Conservation (phyloP, 2,329 filamentous ascomycete genomes). For the Arthrobotrys sphaeroides region DNA sequence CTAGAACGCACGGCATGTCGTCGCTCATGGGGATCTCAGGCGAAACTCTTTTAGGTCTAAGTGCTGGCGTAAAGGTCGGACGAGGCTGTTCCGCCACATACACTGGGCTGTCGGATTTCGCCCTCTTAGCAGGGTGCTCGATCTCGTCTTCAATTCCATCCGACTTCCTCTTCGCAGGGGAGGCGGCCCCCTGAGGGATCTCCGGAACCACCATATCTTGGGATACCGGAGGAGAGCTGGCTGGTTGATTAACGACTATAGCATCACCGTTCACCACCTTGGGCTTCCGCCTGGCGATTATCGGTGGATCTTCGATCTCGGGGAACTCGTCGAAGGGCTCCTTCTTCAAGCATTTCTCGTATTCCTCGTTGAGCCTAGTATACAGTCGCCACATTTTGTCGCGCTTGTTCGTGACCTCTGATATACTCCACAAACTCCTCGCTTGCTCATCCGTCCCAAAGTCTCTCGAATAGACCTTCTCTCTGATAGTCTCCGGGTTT, state of each 20-base stretch:
- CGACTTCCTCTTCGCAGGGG: constrained; percentile 40
- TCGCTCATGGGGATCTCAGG: constrained; percentile 15
- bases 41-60: not conserved
- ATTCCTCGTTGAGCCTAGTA: constrained; percentile 31
- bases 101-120: constrained; percentile 29
- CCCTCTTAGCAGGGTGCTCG: constrained; percentile 16
- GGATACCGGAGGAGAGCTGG: not conserved
- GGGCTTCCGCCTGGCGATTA: not conserved
- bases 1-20: not conserved
- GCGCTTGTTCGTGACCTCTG: constrained; percentile 28
- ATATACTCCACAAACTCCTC: constrained; percentile 37
- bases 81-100: not conserved
- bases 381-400: constrained; percentile 37
- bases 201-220: not conserved
- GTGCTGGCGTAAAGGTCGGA: not conserved
- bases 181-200: not conserved
- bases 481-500: constrained; percentile 65
- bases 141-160: constrained; percentile 8
- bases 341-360: constrained; percentile 26
- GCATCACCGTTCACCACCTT: not conserved
- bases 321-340: constrained; percentile 29
- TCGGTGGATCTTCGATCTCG: constrained; percentile 5
- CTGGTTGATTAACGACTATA: not conserved
- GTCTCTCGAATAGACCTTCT: constrained; percentile 25
- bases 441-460: constrained; percentile 38